Percentiles rank a stretch among this genome's conserved stretches.
phyloP scores from a whole-genome alignment of 2,329 filamentous ascomycete species.

The Claviceps pusilla region DNA sequence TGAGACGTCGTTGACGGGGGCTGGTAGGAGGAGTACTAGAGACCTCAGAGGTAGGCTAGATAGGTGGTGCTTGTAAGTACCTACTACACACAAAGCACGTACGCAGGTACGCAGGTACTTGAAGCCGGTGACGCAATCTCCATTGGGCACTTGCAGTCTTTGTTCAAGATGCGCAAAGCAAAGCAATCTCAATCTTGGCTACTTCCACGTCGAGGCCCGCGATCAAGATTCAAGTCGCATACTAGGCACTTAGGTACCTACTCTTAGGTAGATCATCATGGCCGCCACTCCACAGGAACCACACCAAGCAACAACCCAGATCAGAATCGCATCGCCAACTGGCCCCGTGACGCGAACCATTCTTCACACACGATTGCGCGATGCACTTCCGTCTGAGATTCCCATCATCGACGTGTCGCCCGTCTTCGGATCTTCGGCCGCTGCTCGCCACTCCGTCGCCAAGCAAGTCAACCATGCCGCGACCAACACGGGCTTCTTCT shows the following conservation, averaged over 20 bases:
- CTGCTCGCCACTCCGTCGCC: conserved; percentile 25
- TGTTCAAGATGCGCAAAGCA: background rate
- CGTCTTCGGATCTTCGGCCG: conserved; percentile 21
- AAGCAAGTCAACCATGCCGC: conserved; percentile 28
- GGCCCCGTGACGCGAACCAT: conserved; percentile 23
- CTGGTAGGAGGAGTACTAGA: background rate
- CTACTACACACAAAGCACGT: too few species aligned
- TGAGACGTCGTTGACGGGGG: background rate
- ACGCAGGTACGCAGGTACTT: too few species aligned
- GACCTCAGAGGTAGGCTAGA: too few species aligned
- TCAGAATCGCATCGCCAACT: conserved; percentile 22
- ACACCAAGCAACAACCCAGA: conserved; percentile 11
- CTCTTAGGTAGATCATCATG: background rate
- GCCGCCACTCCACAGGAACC: background rate
- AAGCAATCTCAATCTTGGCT: too few species aligned
- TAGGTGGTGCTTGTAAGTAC: too few species aligned
- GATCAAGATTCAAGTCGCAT: background rate
- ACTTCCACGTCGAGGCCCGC: background rate
- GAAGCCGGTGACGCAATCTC: too few species aligned
- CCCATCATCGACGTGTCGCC: conserved; percentile 36
- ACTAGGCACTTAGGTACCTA: background rate
- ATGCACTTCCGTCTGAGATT: conserved; percentile 28
- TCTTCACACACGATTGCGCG: conserved; percentile 20
- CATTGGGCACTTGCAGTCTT: background rate
- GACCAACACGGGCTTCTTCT: conserved; percentile 39